Percentiles rank a stretch among this genome's conserved stretches.
phyloP scores from a whole-genome alignment of 139 green algal species.

The Chlamydomonas eustigma region DNA sequence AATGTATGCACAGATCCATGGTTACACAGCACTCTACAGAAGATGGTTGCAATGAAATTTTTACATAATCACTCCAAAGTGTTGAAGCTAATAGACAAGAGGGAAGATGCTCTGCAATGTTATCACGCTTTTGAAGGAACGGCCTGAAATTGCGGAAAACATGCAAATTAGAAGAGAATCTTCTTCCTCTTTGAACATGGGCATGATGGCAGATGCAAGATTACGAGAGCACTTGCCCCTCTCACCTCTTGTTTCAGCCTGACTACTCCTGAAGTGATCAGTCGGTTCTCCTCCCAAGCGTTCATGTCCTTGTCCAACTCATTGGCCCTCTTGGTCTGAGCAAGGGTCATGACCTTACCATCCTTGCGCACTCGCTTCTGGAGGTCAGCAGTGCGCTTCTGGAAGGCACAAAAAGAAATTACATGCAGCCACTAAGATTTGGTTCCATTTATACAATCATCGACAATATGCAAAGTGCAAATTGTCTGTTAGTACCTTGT shows the following conservation, averaged over 20 bases:
- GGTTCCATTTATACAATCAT: background rate
- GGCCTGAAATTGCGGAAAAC: too few relatives aligned
- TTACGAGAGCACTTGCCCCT: background rate
- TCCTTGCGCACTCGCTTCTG: conserved; percentile 72
- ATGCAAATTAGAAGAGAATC: too few relatives aligned
- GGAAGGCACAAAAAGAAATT: conserved; percentile 7
- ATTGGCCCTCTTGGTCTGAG: conserved; percentile 73
- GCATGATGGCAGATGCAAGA: background rate
- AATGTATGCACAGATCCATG: too few relatives aligned
- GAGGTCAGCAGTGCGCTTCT: conserved; percentile 61
- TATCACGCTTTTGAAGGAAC: too few relatives aligned
- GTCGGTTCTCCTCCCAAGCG: conserved; percentile 92
- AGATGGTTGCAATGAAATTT: too few relatives aligned
- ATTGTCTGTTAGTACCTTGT: too few relatives aligned
- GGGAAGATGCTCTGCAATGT: too few relatives aligned
- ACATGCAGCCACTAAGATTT: background rate
- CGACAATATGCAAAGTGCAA: conserved; percentile 13
- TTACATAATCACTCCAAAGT: too few relatives aligned
- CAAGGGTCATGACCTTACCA: conserved; percentile 84
- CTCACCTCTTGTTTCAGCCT: conserved; percentile 57
- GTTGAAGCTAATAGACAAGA: too few relatives aligned
- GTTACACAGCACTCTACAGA: too few relatives aligned
- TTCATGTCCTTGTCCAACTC: conserved; percentile 87
- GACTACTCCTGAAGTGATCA: conserved; percentile 86
- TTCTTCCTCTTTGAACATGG: background rate